These are phyloP conservation scores for Cyathus olla DNA, from an alignment of 1,284 basidiomycete species.

Conservation along the genomic window DNA sequence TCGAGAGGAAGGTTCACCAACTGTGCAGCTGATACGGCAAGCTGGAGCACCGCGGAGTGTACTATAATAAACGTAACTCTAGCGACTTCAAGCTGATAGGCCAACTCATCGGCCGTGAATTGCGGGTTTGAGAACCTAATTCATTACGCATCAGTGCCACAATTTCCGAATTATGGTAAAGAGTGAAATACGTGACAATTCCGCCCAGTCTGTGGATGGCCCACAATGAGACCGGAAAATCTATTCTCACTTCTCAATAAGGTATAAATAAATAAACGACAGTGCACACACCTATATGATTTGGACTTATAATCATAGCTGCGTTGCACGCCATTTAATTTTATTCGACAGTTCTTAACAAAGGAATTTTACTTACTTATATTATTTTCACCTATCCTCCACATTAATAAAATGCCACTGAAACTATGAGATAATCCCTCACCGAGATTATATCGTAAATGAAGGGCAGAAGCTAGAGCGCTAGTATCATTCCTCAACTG, in stretches of 20 bases:
- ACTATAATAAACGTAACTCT: conserved; percentile 66
- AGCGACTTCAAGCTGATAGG: conserved; percentile 64
- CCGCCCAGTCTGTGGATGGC: conserved; percentile 77
- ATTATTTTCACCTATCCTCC: conserved; percentile 49
- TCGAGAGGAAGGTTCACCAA: conserved; percentile 61
- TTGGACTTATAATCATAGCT: conserved; percentile 73
- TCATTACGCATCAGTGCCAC: too few species aligned
- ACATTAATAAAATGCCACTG: neutral
- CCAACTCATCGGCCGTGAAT: conserved; percentile 72
- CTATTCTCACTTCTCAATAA: conserved; percentile 41
- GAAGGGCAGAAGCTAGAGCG: conserved; percentile 66
- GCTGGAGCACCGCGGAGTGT: conserved; percentile 61
- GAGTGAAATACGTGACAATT: conserved; percentile 61
- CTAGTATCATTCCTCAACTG: conserved; percentile 61
- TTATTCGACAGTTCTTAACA: too few species aligned
- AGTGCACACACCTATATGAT: conserved; percentile 62
- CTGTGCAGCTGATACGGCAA: conserved; percentile 67
- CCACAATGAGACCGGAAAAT: conserved; percentile 79
- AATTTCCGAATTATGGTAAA: neutral
- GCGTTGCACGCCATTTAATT: neutral
- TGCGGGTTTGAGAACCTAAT: conserved; percentile 68
- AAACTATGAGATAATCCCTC: conserved; percentile 16
- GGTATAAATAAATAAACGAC: too few species aligned
- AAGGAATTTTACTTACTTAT: conserved; percentile 52
- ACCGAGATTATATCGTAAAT: conserved; percentile 54